These are phyloP conservation scores for Cystofilobasidium macerans DNA, from an alignment of 768 basidiomycete species.

Conservation along the genomic window DNA sequence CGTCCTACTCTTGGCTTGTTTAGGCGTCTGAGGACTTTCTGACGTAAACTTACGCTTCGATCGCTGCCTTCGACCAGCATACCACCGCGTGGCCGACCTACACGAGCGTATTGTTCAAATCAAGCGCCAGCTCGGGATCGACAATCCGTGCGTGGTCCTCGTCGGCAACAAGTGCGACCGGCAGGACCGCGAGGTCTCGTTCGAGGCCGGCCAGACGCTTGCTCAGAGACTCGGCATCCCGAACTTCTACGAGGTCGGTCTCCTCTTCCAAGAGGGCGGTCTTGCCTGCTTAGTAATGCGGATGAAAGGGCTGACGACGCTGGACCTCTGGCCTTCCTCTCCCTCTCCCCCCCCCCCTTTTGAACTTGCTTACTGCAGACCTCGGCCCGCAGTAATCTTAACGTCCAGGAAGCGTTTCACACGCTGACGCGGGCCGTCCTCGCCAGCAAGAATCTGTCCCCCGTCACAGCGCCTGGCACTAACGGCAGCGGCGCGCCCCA, in stretches of 20 bases:
- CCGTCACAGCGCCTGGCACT: not conserved
- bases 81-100: slow-evolving; percentile 46
- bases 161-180: slow-evolving; percentile 89
- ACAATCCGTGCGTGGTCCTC: slow-evolving; percentile 56
- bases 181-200: slow-evolving; percentile 77
- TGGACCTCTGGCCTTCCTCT: too few species aligned
- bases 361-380: slow-evolving; percentile 2
- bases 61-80: slow-evolving; percentile 17
- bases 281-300: not conserved
- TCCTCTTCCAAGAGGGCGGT: not conserved
- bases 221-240: slow-evolving; percentile 80
- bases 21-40: slow-evolving; percentile 32
- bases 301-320: not conserved
- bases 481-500: not conserved
- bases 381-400: slow-evolving; percentile 3
- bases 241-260: slow-evolving; percentile 42
- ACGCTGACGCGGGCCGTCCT: slow-evolving; percentile 1
- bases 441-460: not conserved
- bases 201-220: slow-evolving; percentile 71
- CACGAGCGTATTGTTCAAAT: slow-evolving; percentile 13
- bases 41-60: slow-evolving; percentile 14
- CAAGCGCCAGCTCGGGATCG: slow-evolving; percentile 19
- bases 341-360: not conserved
- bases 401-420: slow-evolving; percentile 13
- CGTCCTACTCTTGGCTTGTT: slow-evolving; percentile 82